These are phyloP conservation scores for Ottelia alismoides DNA, from an alignment of 106 monocot genomes.

Conservation along the genomic window DNA sequence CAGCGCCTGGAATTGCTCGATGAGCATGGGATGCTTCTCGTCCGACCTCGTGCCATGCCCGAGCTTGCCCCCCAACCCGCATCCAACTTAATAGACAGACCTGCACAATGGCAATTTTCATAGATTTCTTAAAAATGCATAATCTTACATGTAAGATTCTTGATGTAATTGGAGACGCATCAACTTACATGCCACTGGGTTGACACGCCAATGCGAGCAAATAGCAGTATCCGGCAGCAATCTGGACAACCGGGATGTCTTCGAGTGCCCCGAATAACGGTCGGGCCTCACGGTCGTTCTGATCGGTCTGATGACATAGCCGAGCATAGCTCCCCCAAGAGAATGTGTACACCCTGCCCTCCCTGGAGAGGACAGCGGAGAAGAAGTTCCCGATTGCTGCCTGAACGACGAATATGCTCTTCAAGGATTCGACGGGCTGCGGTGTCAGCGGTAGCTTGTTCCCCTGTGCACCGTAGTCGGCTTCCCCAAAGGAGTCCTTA, in stretches of 20 bases:
- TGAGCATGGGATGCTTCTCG: constrained; percentile 73
- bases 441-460: constrained; percentile 57
- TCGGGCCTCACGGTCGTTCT: constrained; percentile 61
- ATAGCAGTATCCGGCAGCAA: constrained; percentile 99
- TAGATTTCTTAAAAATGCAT: too few species aligned
- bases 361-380: constrained; percentile 88
- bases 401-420: constrained; percentile 74
- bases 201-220: constrained; percentile 76
- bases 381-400: constrained; percentile 97
- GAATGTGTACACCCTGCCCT: constrained; percentile 89
- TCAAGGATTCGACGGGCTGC: constrained; percentile 70
- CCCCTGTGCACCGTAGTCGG: constrained; percentile 55
- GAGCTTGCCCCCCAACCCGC: constrained; percentile 94
- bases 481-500: constrained; percentile 92
- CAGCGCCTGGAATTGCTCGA: constrained; percentile 59
- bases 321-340: constrained; percentile 85
- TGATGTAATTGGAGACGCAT: too few species aligned
- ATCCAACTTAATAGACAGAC: constrained; percentile 97
- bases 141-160: too few species aligned
- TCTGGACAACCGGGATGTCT: constrained; percentile 86
- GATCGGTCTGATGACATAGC: constrained; percentile 85
- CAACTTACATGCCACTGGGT: constrained; percentile 89
- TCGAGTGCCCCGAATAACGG: constrained; percentile 64
- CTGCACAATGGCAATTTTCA: constrained; percentile 42
- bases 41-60: constrained; percentile 88